These are phyloP conservation scores for Arthrobotrys sphaeroides DNA, from an alignment of 2,329 filamentous ascomycete species.

Conservation along the genomic window DNA sequence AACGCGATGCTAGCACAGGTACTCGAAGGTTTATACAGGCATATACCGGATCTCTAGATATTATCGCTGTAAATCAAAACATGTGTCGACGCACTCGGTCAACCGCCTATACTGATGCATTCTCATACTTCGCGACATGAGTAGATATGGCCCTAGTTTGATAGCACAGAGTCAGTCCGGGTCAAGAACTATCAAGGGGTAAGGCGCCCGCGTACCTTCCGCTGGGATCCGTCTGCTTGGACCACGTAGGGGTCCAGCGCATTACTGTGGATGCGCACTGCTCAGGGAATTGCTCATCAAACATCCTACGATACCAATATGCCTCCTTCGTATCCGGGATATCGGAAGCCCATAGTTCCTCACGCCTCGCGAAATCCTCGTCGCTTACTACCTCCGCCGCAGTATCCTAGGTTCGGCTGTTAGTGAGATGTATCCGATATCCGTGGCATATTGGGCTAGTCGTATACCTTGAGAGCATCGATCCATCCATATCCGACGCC, in stretches of 20 bases:
- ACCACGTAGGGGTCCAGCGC: conserved; percentile 98
- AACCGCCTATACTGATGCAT: too few species aligned
- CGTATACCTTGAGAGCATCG: conserved; percentile 79
- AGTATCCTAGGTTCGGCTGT: conserved; percentile 69
- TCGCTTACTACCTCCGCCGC: conserved; percentile 90
- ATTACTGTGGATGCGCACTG: conserved; percentile 91
- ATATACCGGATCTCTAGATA: too few species aligned
- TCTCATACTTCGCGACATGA: conserved; percentile 78
- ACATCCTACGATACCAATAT: conserved; percentile 97
- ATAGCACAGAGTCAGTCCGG: neutral
- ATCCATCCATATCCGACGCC: conserved; percentile 99
- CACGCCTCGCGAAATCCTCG: conserved; percentile 98
- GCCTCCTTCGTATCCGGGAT: conserved; percentile 97
- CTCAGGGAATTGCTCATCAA: conserved; percentile 96
- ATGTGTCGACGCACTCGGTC: too few species aligned
- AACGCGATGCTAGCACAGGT: too few species aligned
- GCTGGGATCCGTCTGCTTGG: conserved; percentile 92
- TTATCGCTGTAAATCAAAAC: neutral
- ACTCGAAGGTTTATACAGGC: too few species aligned
- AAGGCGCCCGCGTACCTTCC: conserved; percentile 71
- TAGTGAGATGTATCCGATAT: neutral
- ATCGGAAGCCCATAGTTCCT: conserved; percentile 92
- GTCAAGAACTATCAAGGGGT: neutral
- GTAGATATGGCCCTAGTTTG: conserved; percentile 74
- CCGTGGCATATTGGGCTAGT: too few species aligned